Base-by-base conservation (phyloP, 1,284 basidiomycete species). In the Leccinum proximum region DNA sequence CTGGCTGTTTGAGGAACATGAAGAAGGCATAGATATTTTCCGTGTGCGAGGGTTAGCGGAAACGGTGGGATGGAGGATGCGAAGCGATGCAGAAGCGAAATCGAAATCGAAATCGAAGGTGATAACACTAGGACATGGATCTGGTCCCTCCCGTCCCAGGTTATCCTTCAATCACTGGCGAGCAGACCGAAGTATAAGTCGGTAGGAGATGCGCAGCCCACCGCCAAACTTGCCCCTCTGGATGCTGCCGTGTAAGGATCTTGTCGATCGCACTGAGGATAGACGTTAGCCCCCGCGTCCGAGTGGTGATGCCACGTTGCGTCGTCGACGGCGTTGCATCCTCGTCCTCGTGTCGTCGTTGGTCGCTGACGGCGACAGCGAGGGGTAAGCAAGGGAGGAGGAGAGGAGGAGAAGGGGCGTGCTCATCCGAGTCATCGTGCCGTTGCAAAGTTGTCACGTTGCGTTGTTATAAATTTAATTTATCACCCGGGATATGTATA, bases 1-100 rank as follows among this genome's bases (percentile, higher is more conserved):
- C 96, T 1, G 90, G 86, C 70, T 95, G 92, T 76, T 99, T 99
- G 67, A 98, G 80, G 1, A 92, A 89, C 85, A 97, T 86, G 78
- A 98, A 96, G 80, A 96, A 98, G 4, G 85, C 76, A 76, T 97
- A 97, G 73, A 97, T 83, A 66, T 86, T 87, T 68, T 83, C 76
- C 40, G 90, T 92, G 64, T 9, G 35, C 26, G 16, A 33, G 14
- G 22, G 11, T 67, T 26, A 33, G 10, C n/a, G 14, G 33, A 16
- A 13, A 45, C 37, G 37, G 37, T 38, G 37, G 37, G 5, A 38
- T 11, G 37, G 37, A 38, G 37, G 37, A 38, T 38, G 37, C 37
- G 37, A 38, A 38, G 35, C 35, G 35, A 37, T 37, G 35, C 35
- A 37, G 35, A 37, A 37, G 37, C 37, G 37, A 38, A 38, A 38